A percentile compares a stretch with the other conserved stretches of the same genome.
Evolutionary conservation across 73 alveolate genomes (phyloP).

Genomic region (Paramecium octaurelia): DNA sequence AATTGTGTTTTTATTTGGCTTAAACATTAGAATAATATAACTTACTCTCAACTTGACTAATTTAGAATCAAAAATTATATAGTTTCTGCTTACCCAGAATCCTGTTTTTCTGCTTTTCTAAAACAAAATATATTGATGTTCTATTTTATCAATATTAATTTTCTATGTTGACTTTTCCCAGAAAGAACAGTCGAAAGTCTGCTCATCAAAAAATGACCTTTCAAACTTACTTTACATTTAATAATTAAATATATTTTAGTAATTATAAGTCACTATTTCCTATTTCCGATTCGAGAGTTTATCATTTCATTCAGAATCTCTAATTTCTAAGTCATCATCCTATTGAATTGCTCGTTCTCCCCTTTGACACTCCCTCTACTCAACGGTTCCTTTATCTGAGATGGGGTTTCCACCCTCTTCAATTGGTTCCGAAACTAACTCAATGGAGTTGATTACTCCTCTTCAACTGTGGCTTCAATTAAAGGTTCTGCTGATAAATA

Average conservation of each 20-base stretch:
- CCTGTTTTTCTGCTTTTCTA: conserved; percentile 28
- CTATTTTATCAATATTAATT: neutral
- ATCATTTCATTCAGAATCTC: conserved; percentile 6
- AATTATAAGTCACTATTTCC: neutral
- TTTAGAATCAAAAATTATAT: neutral
- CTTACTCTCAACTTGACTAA: neutral
- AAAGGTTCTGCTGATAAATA: neutral
- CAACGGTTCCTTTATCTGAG: neutral
- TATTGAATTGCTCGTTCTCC: neutral
- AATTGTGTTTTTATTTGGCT: neutral
- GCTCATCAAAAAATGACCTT: conserved; percentile 6
- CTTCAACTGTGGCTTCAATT: neutral
- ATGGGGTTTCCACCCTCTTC: neutral
- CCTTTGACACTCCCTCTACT: neutral
- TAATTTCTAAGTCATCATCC: conserved; percentile 6
- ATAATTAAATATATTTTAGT: neutral
- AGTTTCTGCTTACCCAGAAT: conserved; percentile 40
- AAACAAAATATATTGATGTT: neutral
- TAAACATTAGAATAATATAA: neutral
- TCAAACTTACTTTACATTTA: neutral
- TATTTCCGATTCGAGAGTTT: neutral
- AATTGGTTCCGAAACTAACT: neutral
- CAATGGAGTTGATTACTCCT: conserved; percentile 12
- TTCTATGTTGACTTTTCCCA: neutral
- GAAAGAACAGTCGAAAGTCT: neutral